Percentiles rank a stretch among this genome's conserved stretches.
These are phyloP conservation scores for Trichocomaceae sp. DNA, from an alignment of 2,329 filamentous ascomycete species.

Conservation along the genomic window DNA sequence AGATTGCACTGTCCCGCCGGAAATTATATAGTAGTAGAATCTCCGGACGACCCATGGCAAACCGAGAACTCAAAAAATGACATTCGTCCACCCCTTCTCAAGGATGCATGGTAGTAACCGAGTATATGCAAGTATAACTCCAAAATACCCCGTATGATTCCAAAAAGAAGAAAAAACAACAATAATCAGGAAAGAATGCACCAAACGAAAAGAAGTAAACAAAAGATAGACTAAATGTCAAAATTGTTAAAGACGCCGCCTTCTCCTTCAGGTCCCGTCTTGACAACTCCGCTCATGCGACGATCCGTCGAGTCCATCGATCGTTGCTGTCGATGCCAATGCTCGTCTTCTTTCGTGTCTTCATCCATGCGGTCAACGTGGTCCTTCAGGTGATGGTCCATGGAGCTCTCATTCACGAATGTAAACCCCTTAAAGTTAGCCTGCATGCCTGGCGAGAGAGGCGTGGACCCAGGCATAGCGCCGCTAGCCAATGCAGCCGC, in stretches of 20 bases:
- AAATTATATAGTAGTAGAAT: neutral
- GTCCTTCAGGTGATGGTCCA: slow-evolving; percentile 56
- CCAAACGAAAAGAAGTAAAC: slow-evolving; percentile 17
- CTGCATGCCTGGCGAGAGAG: slow-evolving; percentile 89
- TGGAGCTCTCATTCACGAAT: slow-evolving; percentile 93
- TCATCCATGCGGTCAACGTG: slow-evolving; percentile 38
- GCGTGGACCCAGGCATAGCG: slow-evolving; percentile 76
- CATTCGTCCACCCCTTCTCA: slow-evolving; percentile 6
- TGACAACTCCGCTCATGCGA: slow-evolving; percentile 41
- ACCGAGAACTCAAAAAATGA: neutral
- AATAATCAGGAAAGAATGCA: slow-evolving; percentile 1
- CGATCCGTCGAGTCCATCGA: slow-evolving; percentile 29
- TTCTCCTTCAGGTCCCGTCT: slow-evolving; percentile 31
- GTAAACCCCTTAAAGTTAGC: slow-evolving; percentile 98
- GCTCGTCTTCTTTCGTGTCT: slow-evolving; percentile 34
- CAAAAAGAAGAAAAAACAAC: neutral
- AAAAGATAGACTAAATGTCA: slow-evolving; percentile 40
- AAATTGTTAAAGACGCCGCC: slow-evolving; percentile 40
- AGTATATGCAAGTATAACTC: slow-evolving; percentile 13
- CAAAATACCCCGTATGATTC: neutral
- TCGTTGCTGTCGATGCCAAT: slow-evolving; percentile 29
- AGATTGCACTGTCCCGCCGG: neutral
- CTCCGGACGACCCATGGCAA: slow-evolving; percentile 1
- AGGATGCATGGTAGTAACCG: slow-evolving; percentile 11
- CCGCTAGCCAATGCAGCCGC: slow-evolving; percentile 80